Conservation (phyloP, 306 rosid genomes). For the Dicorynia guianensis region DNA sequence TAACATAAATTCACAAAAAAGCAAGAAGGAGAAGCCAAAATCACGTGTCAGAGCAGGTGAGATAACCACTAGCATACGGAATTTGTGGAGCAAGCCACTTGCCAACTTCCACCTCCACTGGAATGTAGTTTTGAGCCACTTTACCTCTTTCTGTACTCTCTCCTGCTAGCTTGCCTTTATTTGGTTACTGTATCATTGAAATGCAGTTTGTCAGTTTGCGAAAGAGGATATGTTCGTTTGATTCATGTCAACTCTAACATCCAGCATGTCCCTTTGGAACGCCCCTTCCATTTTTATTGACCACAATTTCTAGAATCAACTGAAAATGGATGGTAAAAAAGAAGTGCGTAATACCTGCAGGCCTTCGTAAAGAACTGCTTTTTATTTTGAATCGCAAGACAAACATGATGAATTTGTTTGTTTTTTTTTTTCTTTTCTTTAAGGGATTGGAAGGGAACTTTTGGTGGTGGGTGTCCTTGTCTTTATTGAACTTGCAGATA, state of each 20-base stretch:
- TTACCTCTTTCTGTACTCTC: neutral
- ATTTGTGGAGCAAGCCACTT: conserved; percentile 25
- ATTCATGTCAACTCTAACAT: neutral
- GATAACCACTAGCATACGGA: conserved; percentile 34
- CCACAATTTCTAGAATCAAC: neutral
- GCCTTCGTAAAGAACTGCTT: neutral
- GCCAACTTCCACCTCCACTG: conserved; percentile 37
- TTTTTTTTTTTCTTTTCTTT: too few relatives aligned
- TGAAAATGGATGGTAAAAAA: neutral
- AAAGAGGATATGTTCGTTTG: conserved; percentile 5
- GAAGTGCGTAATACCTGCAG: neutral
- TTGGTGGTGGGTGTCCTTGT: neutral
- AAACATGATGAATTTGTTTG: too few relatives aligned
- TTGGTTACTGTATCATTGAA: conserved; percentile 20
- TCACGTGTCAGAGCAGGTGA: conserved; percentile 44
- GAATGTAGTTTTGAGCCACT: conserved; percentile 8
- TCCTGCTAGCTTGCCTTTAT: conserved; percentile 11
- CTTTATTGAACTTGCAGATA: neutral
- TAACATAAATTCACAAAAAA: neutral
- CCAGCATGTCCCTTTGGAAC: neutral
- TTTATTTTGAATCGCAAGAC: too few relatives aligned
- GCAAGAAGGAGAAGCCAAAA: conserved; percentile 47
- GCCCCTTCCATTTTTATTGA: neutral
- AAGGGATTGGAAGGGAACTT: too few relatives aligned
- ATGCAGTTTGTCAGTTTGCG: conserved; percentile 35